Conservation (phyloP, 805 yeast species). For the Cyberlindnera sargentensis region DNA sequence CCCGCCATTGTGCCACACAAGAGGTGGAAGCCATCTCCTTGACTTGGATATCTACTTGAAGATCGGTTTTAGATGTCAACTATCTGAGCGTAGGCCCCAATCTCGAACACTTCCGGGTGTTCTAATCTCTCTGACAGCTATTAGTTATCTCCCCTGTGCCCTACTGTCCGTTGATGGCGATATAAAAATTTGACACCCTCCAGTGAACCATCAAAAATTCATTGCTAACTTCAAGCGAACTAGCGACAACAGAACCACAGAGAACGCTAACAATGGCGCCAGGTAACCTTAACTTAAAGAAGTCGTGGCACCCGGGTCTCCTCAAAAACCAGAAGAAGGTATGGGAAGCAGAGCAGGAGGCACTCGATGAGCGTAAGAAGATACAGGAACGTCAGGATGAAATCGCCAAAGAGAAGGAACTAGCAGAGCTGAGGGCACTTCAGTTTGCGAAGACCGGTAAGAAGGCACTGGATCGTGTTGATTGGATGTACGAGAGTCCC, state of each 20-base stretch:
- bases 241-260: too few species aligned
- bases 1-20: too few species aligned
- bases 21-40: too few species aligned
- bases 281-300: constrained; percentile 81
- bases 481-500: constrained; percentile 82
- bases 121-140: too few species aligned
- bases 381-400: constrained; percentile 60
- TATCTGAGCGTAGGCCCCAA: too few species aligned
- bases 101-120: too few species aligned
- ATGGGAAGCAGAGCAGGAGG: constrained; percentile 75
- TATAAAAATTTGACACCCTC: too few species aligned
- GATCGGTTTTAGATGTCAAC: too few species aligned
- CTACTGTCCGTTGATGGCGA: too few species aligned
- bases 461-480: constrained; percentile 41
- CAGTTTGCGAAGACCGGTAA: constrained; percentile 36
- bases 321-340: constrained; percentile 80
- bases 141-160: too few species aligned
- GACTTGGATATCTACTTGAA: too few species aligned
- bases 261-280: constrained; percentile 38
- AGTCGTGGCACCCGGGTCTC: constrained; percentile 94
- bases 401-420: constrained; percentile 52
- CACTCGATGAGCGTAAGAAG: constrained; percentile 60
- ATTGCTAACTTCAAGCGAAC: neutral
- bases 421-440: constrained; percentile 44
- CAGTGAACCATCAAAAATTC: too few species aligned